Evolutionary conservation across 1,284 basidiomycete genomes (phyloP).

Genomic region (Ustilago lituana): DNA sequence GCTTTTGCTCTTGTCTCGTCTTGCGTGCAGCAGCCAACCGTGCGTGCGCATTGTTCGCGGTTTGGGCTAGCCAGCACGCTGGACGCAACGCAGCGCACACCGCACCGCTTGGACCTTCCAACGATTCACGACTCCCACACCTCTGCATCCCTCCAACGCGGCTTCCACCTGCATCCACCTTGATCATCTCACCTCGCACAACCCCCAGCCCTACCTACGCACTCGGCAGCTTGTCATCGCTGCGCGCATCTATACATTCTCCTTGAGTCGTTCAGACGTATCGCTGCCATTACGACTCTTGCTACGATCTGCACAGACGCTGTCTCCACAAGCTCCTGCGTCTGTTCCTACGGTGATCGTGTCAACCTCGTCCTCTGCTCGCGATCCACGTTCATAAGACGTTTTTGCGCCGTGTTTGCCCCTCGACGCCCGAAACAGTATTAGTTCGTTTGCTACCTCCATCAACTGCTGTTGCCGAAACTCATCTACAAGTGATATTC

Average conservation of each 20-base stretch:
- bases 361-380: neutral
- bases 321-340: neutral
- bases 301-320: constrained; percentile 4
- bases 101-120: constrained; percentile 21
- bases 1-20: too few species aligned
- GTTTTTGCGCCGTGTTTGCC: too few species aligned
- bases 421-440: too few species aligned
- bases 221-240: constrained; percentile 12
- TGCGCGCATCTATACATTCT: neutral
- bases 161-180: constrained; percentile 16
- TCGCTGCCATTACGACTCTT: neutral
- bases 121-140: neutral
- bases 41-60: neutral
- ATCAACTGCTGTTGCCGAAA: neutral
- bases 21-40: neutral
- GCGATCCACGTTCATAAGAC: too few species aligned
- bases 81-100: neutral
- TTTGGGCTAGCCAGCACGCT: neutral
- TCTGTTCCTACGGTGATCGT: neutral
- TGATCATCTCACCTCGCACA: constrained; percentile 20
- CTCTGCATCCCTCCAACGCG: neutral
- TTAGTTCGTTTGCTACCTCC: too few species aligned
- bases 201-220: neutral
- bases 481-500: neutral
- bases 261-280: neutral